Conservation (phyloP, 805 yeast genomes). For the Diddensiella caesifluorescens region DNA sequence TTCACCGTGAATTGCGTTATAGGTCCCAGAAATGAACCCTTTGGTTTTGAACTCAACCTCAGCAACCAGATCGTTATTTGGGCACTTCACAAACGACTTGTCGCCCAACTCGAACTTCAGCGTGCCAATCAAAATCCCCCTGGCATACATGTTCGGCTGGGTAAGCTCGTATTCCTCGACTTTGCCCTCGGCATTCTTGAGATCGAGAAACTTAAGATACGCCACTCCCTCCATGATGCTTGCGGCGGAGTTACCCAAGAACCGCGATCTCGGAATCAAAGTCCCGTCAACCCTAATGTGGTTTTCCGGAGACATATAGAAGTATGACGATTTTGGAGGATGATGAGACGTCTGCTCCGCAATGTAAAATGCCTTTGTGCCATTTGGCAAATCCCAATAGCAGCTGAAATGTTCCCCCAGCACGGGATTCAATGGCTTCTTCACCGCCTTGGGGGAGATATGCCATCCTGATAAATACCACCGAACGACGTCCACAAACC, state of each 20-base stretch:
- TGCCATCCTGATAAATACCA: slow-evolving; percentile 98
- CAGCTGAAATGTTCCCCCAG: slow-evolving; percentile 87
- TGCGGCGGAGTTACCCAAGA: slow-evolving; percentile 93
- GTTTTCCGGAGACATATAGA: slow-evolving; percentile 75
- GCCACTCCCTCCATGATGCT: slow-evolving; percentile 94
- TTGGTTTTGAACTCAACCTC: slow-evolving; percentile 92
- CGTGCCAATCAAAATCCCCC: slow-evolving; percentile 89
- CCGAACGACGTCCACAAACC: slow-evolving; percentile 69
- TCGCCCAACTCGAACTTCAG: slow-evolving; percentile 91
- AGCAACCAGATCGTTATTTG: slow-evolving; percentile 52
- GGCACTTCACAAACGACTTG: slow-evolving; percentile 71
- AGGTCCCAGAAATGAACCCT: slow-evolving; percentile 89
- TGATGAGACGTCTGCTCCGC: slow-evolving; percentile 97
- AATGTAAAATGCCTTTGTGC: slow-evolving; percentile 67
- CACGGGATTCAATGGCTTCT: slow-evolving; percentile 93
- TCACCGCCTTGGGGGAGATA: slow-evolving; percentile 96
- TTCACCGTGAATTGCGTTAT: slow-evolving; percentile 79
- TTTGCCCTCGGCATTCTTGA: slow-evolving; percentile 38
- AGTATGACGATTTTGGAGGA: slow-evolving; percentile 96
- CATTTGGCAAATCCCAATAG: slow-evolving; percentile 83
- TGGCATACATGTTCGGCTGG: slow-evolving; percentile 94
- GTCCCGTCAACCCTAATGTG: slow-evolving; percentile 85
- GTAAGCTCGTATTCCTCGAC: slow-evolving; percentile 74
- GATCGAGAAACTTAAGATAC: slow-evolving; percentile 60
- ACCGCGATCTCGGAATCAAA: slow-evolving; percentile 78